Conservation (phyloP, 441 rosid genomes). For the Brassica hybrid region DNA sequence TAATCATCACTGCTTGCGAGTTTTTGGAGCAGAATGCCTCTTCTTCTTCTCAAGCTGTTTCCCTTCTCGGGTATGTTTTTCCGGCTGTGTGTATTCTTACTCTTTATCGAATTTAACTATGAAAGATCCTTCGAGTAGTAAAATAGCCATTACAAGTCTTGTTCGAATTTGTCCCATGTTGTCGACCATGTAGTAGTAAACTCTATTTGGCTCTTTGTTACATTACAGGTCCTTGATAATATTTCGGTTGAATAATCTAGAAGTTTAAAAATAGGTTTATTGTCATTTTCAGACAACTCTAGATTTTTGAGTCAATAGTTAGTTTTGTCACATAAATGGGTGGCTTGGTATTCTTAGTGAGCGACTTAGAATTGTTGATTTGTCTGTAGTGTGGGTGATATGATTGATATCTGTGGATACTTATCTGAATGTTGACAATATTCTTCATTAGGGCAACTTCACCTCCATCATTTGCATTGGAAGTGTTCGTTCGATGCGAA, state of each 20-base stretch:
- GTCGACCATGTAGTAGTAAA: neutral
- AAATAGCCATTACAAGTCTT: conserved; percentile 4
- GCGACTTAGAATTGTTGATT: conserved; percentile 12
- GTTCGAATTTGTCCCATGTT: conserved; percentile 18
- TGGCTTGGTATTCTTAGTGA: conserved; percentile 17
- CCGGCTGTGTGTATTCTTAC: conserved; percentile 5
- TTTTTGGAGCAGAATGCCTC: conserved; percentile 91
- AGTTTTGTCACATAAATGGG: neutral
- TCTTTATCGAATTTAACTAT: neutral
- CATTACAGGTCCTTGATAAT: too few relatives aligned
- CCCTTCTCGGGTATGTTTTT: conserved; percentile 79
- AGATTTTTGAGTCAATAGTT: conserved; percentile 4
- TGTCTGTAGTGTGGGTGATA: conserved; percentile 17
- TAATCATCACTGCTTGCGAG: conserved; percentile 92
- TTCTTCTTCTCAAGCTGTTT: conserved; percentile 77
- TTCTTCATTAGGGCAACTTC: conserved; percentile 79
- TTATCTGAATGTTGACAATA: conserved; percentile 26
- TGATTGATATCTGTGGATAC: conserved; percentile 18
- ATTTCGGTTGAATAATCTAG: too few relatives aligned
- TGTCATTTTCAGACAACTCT: neutral
- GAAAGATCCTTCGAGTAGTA: conserved; percentile 16
- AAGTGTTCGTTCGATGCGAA: conserved; percentile 92
- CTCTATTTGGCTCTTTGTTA: neutral
- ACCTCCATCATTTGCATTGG: conserved; percentile 99
- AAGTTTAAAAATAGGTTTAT: neutral